These are phyloP conservation scores for Leccinum incarnatum DNA, from an alignment of 768 basidiomycete genomes.

Conservation along the genomic window DNA sequence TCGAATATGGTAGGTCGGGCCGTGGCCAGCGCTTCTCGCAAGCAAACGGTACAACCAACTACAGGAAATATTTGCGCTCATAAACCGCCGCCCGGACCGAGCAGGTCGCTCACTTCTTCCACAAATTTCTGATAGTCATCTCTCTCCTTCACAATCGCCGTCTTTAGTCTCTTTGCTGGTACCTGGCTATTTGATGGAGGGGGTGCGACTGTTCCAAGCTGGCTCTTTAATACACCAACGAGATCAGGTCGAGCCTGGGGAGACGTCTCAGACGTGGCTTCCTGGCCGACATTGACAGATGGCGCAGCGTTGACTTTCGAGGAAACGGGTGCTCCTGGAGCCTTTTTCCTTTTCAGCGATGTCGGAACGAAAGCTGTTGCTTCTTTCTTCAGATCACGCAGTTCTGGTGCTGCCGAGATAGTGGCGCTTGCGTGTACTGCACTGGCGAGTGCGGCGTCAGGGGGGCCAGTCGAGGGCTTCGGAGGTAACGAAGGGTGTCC, in stretches of 20 bases:
- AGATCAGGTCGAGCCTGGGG: constrained; percentile 61
- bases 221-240: constrained; percentile 55
- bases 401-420: constrained; percentile 79
- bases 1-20: background rate
- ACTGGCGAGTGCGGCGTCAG: constrained; percentile 42
- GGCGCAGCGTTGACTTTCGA: constrained; percentile 66
- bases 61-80: constrained; percentile 8
- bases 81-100: constrained; percentile 31
- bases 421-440: constrained; percentile 52
- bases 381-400: constrained; percentile 94
- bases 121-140: constrained; percentile 77
- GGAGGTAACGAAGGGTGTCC: constrained; percentile 44
- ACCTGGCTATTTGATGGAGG: constrained; percentile 14
- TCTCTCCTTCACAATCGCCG: constrained; percentile 40
- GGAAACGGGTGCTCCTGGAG: constrained; percentile 31
- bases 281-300: constrained; percentile 36
- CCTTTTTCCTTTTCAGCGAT: constrained; percentile 73
- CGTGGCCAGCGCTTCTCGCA: background rate
- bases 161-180: constrained; percentile 21
- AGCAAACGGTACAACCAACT: background rate
- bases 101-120: constrained; percentile 70
- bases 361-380: constrained; percentile 89
- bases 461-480: constrained; percentile 34
- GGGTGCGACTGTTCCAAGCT: constrained; percentile 47
- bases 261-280: constrained; percentile 9